Percentiles rank a stretch among this genome's conserved stretches.
phyloP scores from a whole-genome alignment of 2,329 filamentous ascomycete species.

The Emericellopsis cladophorae region DNA sequence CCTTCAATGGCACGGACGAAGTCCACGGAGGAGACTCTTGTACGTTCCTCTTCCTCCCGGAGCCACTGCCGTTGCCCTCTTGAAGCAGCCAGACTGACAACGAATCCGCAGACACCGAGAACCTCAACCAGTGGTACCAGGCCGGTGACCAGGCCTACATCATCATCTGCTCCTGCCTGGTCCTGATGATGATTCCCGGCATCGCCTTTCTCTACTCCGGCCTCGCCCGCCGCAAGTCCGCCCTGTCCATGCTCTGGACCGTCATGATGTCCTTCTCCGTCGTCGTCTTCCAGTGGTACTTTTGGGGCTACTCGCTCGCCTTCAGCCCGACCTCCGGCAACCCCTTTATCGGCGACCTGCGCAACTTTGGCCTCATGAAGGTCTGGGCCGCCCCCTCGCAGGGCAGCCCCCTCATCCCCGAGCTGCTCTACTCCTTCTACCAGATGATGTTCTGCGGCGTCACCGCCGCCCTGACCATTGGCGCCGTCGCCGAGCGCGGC shows the following conservation, averaged over 20 bases:
- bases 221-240: conserved; percentile 93
- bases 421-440: conserved; percentile 88
- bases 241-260: conserved; percentile 92
- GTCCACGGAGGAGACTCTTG: conserved; percentile 65
- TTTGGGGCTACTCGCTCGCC: conserved; percentile 95
- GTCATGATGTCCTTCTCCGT: conserved; percentile 89
- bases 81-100: neutral
- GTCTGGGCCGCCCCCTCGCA: conserved; percentile 75
- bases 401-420: conserved; percentile 77
- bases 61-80: neutral
- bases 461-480: conserved; percentile 82
- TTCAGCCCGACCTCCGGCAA: conserved; percentile 75
- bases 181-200: conserved; percentile 91
- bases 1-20: conserved; percentile 51
- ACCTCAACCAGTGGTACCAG: conserved; percentile 92
- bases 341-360: conserved; percentile 83
- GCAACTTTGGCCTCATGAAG: conserved; percentile 79
- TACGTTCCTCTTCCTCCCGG: conserved; percentile 28
- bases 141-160: conserved; percentile 92
- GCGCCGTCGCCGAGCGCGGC: conserved; percentile 86
- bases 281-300: conserved; percentile 97
- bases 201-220: conserved; percentile 97
- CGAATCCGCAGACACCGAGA: conserved; percentile 51
- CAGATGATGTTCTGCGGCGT: conserved; percentile 98
- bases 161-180: conserved; percentile 79